Evolutionary conservation across 2,329 filamentous ascomycete species (phyloP).

Genomic region (Alternaria sp.): DNA sequence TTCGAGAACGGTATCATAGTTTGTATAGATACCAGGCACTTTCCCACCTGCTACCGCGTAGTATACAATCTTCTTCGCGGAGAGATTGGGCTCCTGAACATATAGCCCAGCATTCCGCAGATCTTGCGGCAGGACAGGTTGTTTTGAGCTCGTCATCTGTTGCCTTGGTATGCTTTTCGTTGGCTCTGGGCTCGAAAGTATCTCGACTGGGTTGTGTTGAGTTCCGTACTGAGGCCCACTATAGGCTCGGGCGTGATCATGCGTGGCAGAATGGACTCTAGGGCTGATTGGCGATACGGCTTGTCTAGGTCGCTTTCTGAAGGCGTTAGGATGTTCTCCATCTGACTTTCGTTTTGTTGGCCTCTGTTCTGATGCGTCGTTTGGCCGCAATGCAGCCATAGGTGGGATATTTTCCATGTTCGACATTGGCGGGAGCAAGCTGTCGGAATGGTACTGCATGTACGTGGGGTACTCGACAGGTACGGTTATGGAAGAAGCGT

Average conservation of each 20-base stretch:
- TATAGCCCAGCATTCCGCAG: constrained; percentile 77
- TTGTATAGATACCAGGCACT: constrained; percentile 67
- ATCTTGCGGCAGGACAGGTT: background rate
- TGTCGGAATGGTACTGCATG: background rate
- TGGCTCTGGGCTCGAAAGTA: constrained; percentile 25
- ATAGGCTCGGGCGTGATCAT: background rate
- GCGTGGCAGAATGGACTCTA: background rate
- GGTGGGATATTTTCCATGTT: constrained; percentile 8
- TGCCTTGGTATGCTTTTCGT: background rate
- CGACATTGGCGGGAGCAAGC: background rate
- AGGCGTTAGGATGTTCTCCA: background rate
- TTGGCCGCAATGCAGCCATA: background rate
- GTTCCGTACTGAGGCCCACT: constrained; percentile 13
- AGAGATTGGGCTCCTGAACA: constrained; percentile 63
- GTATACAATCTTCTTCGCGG: constrained; percentile 58
- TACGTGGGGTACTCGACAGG: background rate
- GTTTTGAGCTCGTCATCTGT: background rate
- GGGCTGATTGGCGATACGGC: background rate
- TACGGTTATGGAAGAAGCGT: background rate
- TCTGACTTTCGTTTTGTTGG: constrained; percentile 22
- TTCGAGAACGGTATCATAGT: constrained; percentile 73
- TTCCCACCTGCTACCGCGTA: constrained; percentile 68
- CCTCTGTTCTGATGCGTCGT: background rate
- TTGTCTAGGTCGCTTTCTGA: constrained; percentile 3
- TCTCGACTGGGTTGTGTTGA: constrained; percentile 23